Conservation (phyloP, 140 eudicot genomes). For the Erigeron philadelphicus region DNA sequence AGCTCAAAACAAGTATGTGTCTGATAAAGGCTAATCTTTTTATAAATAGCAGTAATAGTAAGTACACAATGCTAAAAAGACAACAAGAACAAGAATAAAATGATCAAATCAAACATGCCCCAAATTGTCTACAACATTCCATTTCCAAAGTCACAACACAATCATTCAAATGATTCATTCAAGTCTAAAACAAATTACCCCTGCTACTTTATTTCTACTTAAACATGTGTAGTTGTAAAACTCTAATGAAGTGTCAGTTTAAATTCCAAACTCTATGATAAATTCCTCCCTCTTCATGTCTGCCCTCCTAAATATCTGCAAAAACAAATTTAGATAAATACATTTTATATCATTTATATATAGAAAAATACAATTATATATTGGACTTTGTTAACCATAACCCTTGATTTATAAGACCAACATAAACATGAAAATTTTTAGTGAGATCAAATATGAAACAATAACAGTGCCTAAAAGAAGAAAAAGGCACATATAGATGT, state of each 20-base stretch:
- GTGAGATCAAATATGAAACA: constrained; percentile 3
- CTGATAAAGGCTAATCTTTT: no score
- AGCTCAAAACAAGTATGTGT: no score
- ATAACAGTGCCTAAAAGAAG: neutral
- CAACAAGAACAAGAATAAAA: no score
- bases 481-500: constrained; percentile 19
- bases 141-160: constrained; percentile 5
- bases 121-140: neutral
- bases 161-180: no score
- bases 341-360: neutral
- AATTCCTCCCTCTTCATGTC: constrained; percentile 11
- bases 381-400: neutral
- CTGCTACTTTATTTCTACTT: constrained; percentile 15
- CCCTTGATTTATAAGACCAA: no score
- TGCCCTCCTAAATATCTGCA: constrained; percentile 23
- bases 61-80: no score
- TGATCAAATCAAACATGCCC: neutral
- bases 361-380: neutral
- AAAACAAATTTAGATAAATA: neutral
- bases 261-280: constrained; percentile 11
- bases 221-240: constrained; percentile 13
- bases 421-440: neutral
- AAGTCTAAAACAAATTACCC: constrained; percentile 2
- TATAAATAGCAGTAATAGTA: no score
- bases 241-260: constrained; percentile 5